These are phyloP conservation scores for Simplicillium sp. DNA, from an alignment of 2,329 filamentous ascomycete species.

Conservation along the genomic window DNA sequence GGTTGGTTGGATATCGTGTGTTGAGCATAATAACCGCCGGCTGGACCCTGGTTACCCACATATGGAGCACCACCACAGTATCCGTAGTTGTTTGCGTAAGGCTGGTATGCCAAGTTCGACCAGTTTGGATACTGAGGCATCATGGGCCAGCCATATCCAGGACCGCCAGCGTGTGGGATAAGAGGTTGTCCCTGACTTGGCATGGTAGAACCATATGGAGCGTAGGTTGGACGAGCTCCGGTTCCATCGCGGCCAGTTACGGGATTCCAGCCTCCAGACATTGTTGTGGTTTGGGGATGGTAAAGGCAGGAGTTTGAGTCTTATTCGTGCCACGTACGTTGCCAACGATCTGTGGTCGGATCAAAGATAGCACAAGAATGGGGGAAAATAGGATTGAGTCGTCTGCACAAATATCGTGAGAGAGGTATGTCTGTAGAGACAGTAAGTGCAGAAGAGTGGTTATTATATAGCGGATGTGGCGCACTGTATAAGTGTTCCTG, in stretches of 20 bases:
- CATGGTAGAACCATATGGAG: conserved; percentile 22
- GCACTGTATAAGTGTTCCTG: no score
- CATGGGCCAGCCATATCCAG: conserved; percentile 21
- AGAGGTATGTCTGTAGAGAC: no score
- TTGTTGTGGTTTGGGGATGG: conserved; percentile 9
- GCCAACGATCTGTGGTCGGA: conserved; percentile 8
- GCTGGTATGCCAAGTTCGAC: conserved; percentile 16
- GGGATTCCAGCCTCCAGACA: conserved; percentile 31
- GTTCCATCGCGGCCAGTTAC: conserved; percentile 26
- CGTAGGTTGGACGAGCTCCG: conserved; percentile 19
- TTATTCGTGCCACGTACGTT: conserved; percentile 27
- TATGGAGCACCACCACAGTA: conserved; percentile 1
- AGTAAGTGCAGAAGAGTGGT: no score
- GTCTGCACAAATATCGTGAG: no score
- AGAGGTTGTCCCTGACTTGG: conserved; percentile 27
- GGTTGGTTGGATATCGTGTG: conserved; percentile 24
- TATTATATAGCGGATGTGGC: no score
- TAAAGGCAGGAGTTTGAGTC: neutral
- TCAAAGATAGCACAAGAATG: conserved; percentile 25
- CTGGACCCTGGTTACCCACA: conserved; percentile 1
- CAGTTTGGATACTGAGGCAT: conserved; percentile 11
- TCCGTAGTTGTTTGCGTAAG: conserved; percentile 8
- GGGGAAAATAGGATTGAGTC: conserved; percentile 15
- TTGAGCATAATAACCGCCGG: conserved; percentile 15
- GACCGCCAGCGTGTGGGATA: conserved; percentile 25